These are phyloP conservation scores for Nicotiana sylvestris DNA, from an alignment of 257 asterid genomes.

Conservation along the genomic window DNA sequence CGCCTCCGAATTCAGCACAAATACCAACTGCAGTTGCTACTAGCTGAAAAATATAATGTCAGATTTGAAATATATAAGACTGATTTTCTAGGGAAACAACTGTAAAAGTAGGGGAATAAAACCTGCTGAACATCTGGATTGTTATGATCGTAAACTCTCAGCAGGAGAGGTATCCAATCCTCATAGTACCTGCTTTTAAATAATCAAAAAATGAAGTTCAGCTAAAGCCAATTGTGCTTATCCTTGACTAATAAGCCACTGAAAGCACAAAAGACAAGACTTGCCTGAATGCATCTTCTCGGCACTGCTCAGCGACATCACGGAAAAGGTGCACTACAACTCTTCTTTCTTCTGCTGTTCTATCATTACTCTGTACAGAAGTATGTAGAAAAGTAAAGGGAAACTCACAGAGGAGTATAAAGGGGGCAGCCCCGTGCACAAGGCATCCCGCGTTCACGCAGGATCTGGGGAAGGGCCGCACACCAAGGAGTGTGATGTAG, in stretches of 20 bases:
- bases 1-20: constrained; percentile 7
- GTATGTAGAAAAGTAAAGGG: not conserved
- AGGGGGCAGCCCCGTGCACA: too few relatives aligned
- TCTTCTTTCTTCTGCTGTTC: constrained; percentile 6
- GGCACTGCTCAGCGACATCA: not conserved
- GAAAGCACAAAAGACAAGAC: not conserved
- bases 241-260: not conserved
- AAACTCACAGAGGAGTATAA: not conserved
- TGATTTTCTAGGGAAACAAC: not conserved
- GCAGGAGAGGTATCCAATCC: constrained; percentile 4
- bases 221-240: not conserved
- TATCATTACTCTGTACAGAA: not conserved
- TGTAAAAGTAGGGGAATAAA: not conserved
- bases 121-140: constrained; percentile 10
- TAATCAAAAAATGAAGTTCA: not conserved
- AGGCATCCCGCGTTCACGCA: too few relatives aligned
- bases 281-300: not conserved
- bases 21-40: not conserved
- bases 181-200: not conserved
- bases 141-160: not conserved
- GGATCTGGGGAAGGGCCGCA: too few relatives aligned
- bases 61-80: not conserved
- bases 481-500: too few relatives aligned
- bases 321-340: not conserved
- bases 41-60: not conserved